Evolutionary conservation across 176 grass and related monocot genomes (phyloP).

Genomic region (Tuctoria greenei): DNA sequence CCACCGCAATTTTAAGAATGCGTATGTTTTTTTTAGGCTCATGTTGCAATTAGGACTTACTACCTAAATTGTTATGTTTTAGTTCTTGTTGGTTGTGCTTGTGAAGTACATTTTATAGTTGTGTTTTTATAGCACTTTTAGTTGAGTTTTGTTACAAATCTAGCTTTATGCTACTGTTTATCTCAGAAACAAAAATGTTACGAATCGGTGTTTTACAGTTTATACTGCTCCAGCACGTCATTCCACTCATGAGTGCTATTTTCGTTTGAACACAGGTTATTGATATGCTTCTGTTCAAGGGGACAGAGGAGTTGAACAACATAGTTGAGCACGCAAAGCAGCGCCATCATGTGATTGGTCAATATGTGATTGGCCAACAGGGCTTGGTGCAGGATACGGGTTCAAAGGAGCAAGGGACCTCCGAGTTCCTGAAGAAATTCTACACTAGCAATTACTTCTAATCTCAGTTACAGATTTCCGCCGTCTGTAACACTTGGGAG

Average conservation of each 20-base stretch:
- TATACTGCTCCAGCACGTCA: background rate
- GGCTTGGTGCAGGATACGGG: constrained; percentile 50
- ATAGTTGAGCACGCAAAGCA: constrained; percentile 82
- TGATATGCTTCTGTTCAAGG: constrained; percentile 94
- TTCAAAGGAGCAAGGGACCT: constrained; percentile 58
- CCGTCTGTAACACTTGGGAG: constrained; percentile 20
- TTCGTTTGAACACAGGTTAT: constrained; percentile 57
- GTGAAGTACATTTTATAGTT: background rate
- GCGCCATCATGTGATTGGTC: constrained; percentile 89
- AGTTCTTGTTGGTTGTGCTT: background rate
- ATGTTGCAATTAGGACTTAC: background rate
- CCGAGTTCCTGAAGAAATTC: constrained; percentile 85
- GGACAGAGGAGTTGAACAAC: constrained; percentile 80
- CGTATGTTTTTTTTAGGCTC: background rate
- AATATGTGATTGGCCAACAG: constrained; percentile 72
- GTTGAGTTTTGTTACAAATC: background rate
- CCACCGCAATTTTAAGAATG: background rate
- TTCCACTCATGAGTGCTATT: background rate
- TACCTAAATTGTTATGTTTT: background rate
- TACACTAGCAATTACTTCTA: constrained; percentile 87
- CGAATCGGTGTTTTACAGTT: background rate
- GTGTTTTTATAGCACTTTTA: background rate
- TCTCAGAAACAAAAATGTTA: background rate
- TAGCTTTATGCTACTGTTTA: background rate
- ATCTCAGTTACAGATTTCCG: background rate